Base-by-base conservation (phyloP, 2,329 filamentous ascomycete species). In the Fusarium sp. region DNA sequence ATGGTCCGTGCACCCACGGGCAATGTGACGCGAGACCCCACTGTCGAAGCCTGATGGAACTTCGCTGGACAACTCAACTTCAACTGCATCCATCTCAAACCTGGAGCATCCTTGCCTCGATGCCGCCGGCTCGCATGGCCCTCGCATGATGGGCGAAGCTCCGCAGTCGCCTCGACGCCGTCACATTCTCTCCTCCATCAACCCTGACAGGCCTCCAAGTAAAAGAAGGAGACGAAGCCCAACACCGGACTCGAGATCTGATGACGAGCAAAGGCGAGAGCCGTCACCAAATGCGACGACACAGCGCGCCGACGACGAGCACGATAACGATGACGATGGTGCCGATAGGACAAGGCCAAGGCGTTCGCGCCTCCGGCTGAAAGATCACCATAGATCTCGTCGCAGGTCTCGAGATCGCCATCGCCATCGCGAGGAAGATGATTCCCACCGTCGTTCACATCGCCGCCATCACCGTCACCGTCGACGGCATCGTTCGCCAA, bases 151-250 rank as follows among this genome's bases (percentile, higher is more conserved):
- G 81, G 77, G 73, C 60, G 75, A 75, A 63, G 61, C 66, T 43
- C 66, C 70, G 12, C 62, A 78, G 51, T 83, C 82, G 28, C 79
- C 82, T 31, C 79, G 77, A 68, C 77, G 85, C 74, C 82, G 84
- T n/a, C 84, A 83, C 46, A 85, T 87, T 18, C 78, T 87, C 16
- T 83, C 83, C 7, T 87, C 85, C 7, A 84, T 85, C 71, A 85
- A 86, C 65, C 82, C 65, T 1, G 66, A 70, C 13, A 16, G 47
- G 3, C 56, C 56, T 39, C 48, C 41, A 43, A 60, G 52, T 51
- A 57, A 57, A 56, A 52, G 54, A 37, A 66, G 63, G 23, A 23
- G 23, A 23, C 23, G 23, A 23, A 60, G 62, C 54, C 41, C 60
- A 50, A 43, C 60, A n/a, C 65, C 65, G 12, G 53, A 64, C 12